Percentiles rank a stretch among this genome's conserved stretches.
Conservation (phyloP, 192 early-diverging fungal species). For the Mortierella alpina region DNA sequence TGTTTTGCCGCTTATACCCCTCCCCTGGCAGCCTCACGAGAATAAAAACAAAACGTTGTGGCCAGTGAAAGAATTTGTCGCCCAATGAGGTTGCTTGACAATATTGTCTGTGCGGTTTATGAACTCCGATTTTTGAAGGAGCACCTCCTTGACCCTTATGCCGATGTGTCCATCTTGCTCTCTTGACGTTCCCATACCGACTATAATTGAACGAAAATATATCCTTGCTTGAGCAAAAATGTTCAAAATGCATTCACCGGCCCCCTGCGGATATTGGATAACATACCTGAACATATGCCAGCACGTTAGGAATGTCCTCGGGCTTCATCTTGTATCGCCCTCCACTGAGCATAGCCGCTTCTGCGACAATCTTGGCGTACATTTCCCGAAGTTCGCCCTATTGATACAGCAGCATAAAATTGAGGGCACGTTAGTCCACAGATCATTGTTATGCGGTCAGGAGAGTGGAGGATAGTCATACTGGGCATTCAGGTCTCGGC, state of each 20-base stretch:
- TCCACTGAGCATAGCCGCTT: constrained; percentile 26
- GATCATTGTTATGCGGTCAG: no score
- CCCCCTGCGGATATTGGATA: not conserved
- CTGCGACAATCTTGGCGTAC: constrained; percentile 25
- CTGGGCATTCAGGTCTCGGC: not conserved
- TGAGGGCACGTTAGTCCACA: no score
- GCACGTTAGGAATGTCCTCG: constrained; percentile 30
- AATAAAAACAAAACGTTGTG: no score
- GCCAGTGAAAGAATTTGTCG: no score
- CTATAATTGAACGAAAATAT: not conserved
- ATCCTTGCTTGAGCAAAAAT: not conserved
- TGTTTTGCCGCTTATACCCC: no score
- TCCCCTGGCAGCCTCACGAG: no score
- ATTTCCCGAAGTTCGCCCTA: constrained; percentile 22
- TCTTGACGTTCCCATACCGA: constrained; percentile 30
- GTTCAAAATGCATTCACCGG: not conserved
- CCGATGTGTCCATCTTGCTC: constrained; percentile 24
- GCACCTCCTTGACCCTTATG: not conserved
- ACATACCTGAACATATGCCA: constrained; percentile 37
- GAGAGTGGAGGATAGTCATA: not conserved
- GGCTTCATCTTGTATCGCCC: constrained; percentile 40
- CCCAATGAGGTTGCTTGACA: no score
- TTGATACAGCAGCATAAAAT: no score
- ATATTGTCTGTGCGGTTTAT: no score
- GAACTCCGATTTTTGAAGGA: no score